phyloP scores from a whole-genome alignment of 495 filamentous ascomycete species.

The Penicillium longicatenatum region DNA sequence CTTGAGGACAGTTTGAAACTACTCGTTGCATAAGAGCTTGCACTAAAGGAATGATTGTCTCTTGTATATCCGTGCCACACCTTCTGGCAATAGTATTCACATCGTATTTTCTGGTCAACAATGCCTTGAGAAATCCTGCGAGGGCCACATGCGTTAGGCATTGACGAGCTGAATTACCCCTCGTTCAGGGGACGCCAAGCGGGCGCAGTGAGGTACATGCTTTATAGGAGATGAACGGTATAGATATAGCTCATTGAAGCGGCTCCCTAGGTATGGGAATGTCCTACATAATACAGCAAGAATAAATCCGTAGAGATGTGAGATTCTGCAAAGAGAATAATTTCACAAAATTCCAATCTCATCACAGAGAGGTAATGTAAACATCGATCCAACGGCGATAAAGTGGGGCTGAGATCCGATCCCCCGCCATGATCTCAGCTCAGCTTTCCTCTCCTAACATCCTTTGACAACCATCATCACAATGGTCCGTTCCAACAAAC shows the following conservation, averaged over 20 bases:
- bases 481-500: slow-evolving; percentile 84
- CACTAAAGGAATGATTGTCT: neutral
- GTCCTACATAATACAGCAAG: neutral
- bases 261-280: neutral
- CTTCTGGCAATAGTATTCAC: neutral
- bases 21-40: neutral
- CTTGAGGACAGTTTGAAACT: neutral
- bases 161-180: neutral
- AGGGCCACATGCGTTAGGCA: no score
- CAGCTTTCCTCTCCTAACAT: slow-evolving; percentile 10
- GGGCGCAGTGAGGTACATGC: slow-evolving; percentile 30
- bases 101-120: no score
- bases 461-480: slow-evolving; percentile 17
- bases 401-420: slow-evolving; percentile 25
- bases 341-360: no score
- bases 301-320: neutral
- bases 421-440: slow-evolving; percentile 25
- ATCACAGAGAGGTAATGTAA: neutral
- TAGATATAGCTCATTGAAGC: slow-evolving; percentile 27
- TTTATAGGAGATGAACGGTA: slow-evolving; percentile 29
- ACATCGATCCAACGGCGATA: slow-evolving; percentile 6
- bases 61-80: neutral
- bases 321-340: no score
- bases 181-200: slow-evolving; percentile 11
- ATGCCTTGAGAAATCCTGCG: no score